Evolutionary conservation across 225 moss, liverwort and hornwort genomes (phyloP).

Genomic region (Neckera pumila): DNA sequence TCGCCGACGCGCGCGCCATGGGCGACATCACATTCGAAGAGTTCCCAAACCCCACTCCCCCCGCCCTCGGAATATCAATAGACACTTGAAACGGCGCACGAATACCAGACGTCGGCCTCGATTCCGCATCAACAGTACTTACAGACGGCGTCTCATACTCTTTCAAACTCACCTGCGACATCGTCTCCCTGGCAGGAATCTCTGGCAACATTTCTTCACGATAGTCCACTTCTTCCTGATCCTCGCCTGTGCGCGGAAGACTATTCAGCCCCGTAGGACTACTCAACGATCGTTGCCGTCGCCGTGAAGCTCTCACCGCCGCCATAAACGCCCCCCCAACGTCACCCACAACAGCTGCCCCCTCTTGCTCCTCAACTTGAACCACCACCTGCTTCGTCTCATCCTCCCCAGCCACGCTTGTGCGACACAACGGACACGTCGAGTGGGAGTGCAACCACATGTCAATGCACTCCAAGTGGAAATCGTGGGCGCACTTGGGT

Average conservation of each 20-base stretch:
- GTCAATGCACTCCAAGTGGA: conserved; percentile 51
- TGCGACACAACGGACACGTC: conserved; percentile 52
- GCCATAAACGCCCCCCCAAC: conserved; percentile 29
- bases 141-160: conserved; percentile 1
- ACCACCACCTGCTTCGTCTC: neutral
- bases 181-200: neutral
- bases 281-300: neutral
- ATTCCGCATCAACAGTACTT: neutral
- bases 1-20: conserved; percentile 42
- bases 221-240: neutral
- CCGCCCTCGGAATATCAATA: conserved; percentile 25
- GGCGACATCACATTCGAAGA: conserved; percentile 11
- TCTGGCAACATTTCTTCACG: neutral
- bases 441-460: conserved; percentile 67
- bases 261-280: neutral
- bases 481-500: conserved; percentile 42
- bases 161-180: neutral
- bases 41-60: neutral
- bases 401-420: neutral
- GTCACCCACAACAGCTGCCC: conserved; percentile 2
- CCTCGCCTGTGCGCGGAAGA: conserved; percentile 7
- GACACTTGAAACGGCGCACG: conserved; percentile 31
- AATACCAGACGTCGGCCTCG: neutral
- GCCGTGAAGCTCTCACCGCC: conserved; percentile 25
- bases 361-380: neutral